Conservation (phyloP, 2,329 filamentous ascomycete genomes). For the Piedraia hortae region DNA sequence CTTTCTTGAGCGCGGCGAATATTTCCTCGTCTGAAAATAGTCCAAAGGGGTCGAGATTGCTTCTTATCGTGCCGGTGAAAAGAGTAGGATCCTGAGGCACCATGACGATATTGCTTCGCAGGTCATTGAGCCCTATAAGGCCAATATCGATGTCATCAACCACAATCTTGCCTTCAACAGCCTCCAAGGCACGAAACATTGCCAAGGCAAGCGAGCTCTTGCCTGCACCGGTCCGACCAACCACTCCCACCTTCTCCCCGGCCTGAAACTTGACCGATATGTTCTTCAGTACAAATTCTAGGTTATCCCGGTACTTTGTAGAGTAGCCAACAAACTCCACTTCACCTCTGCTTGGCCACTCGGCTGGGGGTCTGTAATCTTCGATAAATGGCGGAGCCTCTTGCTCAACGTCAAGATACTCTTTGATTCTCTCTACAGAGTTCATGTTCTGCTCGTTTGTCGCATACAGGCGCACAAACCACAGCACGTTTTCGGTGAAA, state of each 20-base stretch:
- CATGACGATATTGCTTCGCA: conserved; percentile 85
- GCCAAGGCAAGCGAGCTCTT: conserved; percentile 89
- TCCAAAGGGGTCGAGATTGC: conserved; percentile 77
- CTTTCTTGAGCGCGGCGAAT: conserved; percentile 58
- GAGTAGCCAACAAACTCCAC: conserved; percentile 78
- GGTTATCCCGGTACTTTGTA: conserved; percentile 63
- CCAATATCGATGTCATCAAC: conserved; percentile 84
- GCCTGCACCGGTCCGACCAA: conserved; percentile 80
- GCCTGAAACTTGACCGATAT: conserved; percentile 68
- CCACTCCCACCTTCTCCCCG: conserved; percentile 81
- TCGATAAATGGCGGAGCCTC: conserved; percentile 58
- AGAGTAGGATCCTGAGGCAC: conserved; percentile 91
- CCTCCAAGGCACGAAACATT: conserved; percentile 78
- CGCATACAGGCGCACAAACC: conserved; percentile 82
- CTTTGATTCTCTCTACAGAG: conserved; percentile 86
- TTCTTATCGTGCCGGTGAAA: conserved; percentile 75
- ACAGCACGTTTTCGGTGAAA: conserved; percentile 89
- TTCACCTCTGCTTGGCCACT: conserved; percentile 65
- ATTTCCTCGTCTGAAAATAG: conserved; percentile 76
- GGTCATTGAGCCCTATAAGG: conserved; percentile 67
- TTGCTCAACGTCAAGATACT: conserved; percentile 89
- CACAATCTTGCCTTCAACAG: conserved; percentile 64
- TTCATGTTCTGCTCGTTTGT: conserved; percentile 99
- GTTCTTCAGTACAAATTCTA: conserved; percentile 61
- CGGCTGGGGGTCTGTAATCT: conserved; percentile 44